A percentile compares a stretch with the other conserved stretches of the same genome.
These are phyloP conservation scores for Sphaerulina vaccinii DNA, from an alignment of 2,329 filamentous ascomycete species.

Conservation along the genomic window DNA sequence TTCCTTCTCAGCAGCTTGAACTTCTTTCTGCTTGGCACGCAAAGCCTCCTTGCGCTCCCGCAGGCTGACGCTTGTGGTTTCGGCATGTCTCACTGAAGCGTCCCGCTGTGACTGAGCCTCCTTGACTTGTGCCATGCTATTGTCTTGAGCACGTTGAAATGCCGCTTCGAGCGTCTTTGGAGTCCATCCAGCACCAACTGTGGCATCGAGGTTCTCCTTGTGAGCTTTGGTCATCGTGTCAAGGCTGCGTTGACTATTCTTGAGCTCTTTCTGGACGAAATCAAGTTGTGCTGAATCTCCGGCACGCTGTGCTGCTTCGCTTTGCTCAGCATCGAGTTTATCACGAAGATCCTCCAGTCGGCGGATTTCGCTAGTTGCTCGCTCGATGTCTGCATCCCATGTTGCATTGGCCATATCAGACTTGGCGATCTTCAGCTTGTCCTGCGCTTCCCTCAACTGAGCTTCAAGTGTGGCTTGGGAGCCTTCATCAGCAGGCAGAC, in stretches of 20 bases:
- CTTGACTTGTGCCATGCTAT: constrained; percentile 57
- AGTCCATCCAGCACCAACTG: constrained; percentile 68
- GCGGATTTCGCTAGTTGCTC: constrained; percentile 64
- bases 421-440: constrained; percentile 61
- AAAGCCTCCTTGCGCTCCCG: constrained; percentile 64
- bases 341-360: constrained; percentile 70
- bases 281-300: constrained; percentile 82
- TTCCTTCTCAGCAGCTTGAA: constrained; percentile 53
- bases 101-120: constrained; percentile 71
- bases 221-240: constrained; percentile 76
- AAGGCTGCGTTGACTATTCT: constrained; percentile 70
- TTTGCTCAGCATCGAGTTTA: constrained; percentile 73
- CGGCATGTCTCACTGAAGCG: constrained; percentile 64
- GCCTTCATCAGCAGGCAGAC: constrained; percentile 83
- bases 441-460: constrained; percentile 67
- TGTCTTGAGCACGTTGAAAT: constrained; percentile 63
- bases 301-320: constrained; percentile 77
- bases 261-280: constrained; percentile 75
- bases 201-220: constrained; percentile 63
- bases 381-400: constrained; percentile 69
- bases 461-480: constrained; percentile 73
- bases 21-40: constrained; percentile 63
- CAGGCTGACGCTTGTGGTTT: constrained; percentile 72
- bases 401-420: constrained; percentile 62
- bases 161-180: constrained; percentile 66